Evolutionary conservation across 768 basidiomycete species (phyloP).

Genomic region (Boletellus ananas): DNA sequence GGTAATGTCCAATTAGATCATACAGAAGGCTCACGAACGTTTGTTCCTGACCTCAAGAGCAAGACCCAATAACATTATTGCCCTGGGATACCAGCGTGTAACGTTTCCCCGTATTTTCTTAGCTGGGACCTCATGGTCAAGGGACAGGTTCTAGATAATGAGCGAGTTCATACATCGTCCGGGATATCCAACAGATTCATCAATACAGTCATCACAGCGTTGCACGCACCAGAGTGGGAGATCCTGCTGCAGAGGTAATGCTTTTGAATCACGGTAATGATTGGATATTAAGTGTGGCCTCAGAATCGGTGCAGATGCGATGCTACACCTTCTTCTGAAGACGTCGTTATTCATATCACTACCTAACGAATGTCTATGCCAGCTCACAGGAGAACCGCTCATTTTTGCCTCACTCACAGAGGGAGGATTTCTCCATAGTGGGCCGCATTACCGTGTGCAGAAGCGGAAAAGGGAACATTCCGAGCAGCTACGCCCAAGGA

Average conservation of each 20-base stretch:
- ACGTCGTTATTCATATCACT: slow-evolving; percentile 73
- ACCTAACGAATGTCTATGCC: slow-evolving; percentile 81
- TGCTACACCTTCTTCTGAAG: slow-evolving; percentile 74
- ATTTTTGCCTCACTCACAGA: slow-evolving; percentile 37
- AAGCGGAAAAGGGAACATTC: slow-evolving; percentile 21
- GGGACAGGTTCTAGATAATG: slow-evolving; percentile 26
- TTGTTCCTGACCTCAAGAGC: slow-evolving; percentile 41
- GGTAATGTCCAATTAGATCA: slow-evolving; percentile 39
- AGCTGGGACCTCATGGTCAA: background rate
- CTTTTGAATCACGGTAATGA: background rate
- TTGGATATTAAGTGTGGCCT: background rate
- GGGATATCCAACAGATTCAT: slow-evolving; percentile 58
- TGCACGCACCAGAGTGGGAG: slow-evolving; percentile 68
- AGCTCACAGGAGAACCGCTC: slow-evolving; percentile 74
- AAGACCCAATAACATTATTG: slow-evolving; percentile 55
- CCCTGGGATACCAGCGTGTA: slow-evolving; percentile 61
- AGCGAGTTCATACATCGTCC: slow-evolving; percentile 37
- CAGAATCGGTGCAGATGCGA: slow-evolving; percentile 74
- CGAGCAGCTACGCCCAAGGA: slow-evolving; percentile 19
- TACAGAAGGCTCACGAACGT: slow-evolving; percentile 57
- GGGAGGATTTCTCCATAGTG: slow-evolving; percentile 10
- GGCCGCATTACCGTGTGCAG: slow-evolving; percentile 5
- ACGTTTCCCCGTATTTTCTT: slow-evolving; percentile 10
- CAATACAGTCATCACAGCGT: slow-evolving; percentile 70
- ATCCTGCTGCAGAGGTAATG: slow-evolving; percentile 54